Percentiles rank a stretch among this genome's conserved stretches.
Evolutionary conservation across 2,329 filamentous ascomycete genomes (phyloP).

Genomic region (Colletotrichum liaoningense): DNA sequence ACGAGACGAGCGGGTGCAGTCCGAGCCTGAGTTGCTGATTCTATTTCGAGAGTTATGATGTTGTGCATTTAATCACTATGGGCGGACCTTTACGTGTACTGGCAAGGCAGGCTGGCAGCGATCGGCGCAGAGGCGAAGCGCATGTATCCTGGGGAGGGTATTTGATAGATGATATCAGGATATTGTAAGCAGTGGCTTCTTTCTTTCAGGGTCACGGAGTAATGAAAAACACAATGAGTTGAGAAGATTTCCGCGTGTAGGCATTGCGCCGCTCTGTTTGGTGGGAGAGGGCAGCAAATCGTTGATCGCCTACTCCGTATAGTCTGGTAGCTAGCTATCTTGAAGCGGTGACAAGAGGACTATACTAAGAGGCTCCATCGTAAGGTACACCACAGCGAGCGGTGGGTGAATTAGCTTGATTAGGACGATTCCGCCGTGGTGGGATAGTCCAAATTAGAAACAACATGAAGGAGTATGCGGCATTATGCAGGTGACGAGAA

Average conservation of each 20-base stretch:
- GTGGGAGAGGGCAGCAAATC: not conserved
- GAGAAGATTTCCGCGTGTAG: not conserved
- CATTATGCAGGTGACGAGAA: not conserved
- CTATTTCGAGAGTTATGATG: constrained; percentile 9
- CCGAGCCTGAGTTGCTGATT: constrained; percentile 12
- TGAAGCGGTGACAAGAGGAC: not conserved
- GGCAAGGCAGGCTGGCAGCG: constrained; percentile 27
- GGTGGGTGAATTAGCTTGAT: not conserved
- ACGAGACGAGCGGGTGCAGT: constrained; percentile 31
- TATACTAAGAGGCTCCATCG: not conserved
- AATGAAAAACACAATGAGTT: not conserved
- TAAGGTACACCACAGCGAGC: not conserved
- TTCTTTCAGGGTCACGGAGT: not conserved
- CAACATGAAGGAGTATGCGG: not conserved
- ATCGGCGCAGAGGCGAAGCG: constrained; percentile 35
- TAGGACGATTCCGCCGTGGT: not conserved
- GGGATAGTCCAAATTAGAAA: not conserved
- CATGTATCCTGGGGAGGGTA: constrained; percentile 7
- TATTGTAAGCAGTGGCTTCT: constrained; percentile 14
- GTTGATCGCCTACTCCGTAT: not conserved
- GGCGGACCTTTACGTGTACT: constrained; percentile 7
- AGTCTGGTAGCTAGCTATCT: not conserved
- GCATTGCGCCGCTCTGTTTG: not conserved
- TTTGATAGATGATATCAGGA: constrained; percentile 23
- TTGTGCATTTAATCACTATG: constrained; percentile 3